Evolutionary conservation across 1,284 basidiomycete species (phyloP).

Genomic region (Prillingera fragicola): DNA sequence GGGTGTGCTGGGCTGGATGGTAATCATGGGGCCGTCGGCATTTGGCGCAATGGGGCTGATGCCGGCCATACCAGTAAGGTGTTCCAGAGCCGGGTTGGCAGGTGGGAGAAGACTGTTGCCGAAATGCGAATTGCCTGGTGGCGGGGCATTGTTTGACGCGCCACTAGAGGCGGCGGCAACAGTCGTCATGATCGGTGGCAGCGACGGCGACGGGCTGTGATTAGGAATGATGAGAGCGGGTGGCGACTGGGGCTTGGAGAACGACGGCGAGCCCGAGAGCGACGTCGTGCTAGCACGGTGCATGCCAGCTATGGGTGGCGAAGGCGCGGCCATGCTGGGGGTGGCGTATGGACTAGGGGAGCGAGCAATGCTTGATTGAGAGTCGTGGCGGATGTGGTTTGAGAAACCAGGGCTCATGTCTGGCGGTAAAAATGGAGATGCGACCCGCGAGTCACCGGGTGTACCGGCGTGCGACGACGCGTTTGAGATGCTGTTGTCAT

Average conservation of each 20-base stretch:
- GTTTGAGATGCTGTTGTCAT: slow-evolving; percentile 25
- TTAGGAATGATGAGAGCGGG: slow-evolving; percentile 46
- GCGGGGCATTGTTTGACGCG: neutral
- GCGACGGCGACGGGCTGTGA: slow-evolving; percentile 28
- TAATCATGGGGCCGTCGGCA: slow-evolving; percentile 48
- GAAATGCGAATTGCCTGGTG: slow-evolving; percentile 5
- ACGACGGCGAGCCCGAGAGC: slow-evolving; percentile 30
- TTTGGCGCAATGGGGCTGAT: slow-evolving; percentile 44
- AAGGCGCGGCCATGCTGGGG: slow-evolving; percentile 18
- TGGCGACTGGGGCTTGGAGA: slow-evolving; percentile 45
- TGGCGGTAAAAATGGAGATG: slow-evolving; percentile 11
- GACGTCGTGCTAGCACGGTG: slow-evolving; percentile 16
- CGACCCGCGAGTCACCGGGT: slow-evolving; percentile 11
- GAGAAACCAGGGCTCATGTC: no score
- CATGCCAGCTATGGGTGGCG: slow-evolving; percentile 17
- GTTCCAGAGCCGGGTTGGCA: slow-evolving; percentile 37
- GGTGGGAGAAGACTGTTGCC: slow-evolving; percentile 33
- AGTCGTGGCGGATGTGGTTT: slow-evolving; percentile 11
- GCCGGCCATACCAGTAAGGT: slow-evolving; percentile 43
- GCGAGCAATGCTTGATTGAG: slow-evolving; percentile 18
- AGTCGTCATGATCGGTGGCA: slow-evolving; percentile 33
- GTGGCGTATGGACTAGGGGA: slow-evolving; percentile 23
- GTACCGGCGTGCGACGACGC: slow-evolving; percentile 22
- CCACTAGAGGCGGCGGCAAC: slow-evolving; percentile 4
- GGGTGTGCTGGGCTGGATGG: slow-evolving; percentile 48